phyloP scores from a whole-genome alignment of 2,329 filamentous ascomycete species.

The Dendrostoma leiphaemia region DNA sequence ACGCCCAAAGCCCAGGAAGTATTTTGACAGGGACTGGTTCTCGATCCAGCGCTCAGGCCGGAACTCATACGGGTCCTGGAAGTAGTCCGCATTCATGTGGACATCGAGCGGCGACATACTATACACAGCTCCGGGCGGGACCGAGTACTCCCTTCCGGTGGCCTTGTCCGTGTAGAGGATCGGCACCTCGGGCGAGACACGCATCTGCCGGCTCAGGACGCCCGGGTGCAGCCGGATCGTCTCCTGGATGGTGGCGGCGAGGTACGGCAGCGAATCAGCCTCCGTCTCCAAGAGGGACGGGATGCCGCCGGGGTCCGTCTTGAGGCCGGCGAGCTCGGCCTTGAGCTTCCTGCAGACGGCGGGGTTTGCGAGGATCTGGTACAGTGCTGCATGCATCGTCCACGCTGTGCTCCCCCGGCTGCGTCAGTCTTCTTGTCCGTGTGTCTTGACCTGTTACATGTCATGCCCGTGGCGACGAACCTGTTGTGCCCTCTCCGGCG shows the following conservation, averaged over 20 bases:
- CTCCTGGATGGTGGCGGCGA: conserved; percentile 33
- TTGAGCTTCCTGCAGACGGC: background rate
- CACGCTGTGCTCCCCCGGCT: too few species aligned
- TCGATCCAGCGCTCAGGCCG: conserved; percentile 26
- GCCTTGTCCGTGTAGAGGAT: conserved; percentile 25
- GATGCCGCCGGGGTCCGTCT: conserved; percentile 15
- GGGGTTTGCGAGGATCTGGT: background rate
- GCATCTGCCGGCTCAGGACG: conserved; percentile 28
- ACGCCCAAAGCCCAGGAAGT: conserved; percentile 21
- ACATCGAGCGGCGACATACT: conserved; percentile 24
- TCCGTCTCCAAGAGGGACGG: conserved; percentile 19
- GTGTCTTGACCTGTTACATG: too few species aligned
- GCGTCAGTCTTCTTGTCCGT: too few species aligned
- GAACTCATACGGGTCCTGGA: conserved; percentile 23
- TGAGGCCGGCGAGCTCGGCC: conserved; percentile 20
- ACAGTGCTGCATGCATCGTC: background rate
- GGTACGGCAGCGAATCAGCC: conserved; percentile 28
- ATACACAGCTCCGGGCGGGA: conserved; percentile 21
- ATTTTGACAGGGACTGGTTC: conserved; percentile 20
- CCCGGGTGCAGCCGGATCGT: conserved; percentile 37
- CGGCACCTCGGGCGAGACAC: conserved; percentile 27
- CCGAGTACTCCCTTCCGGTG: conserved; percentile 19
- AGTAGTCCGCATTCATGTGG: conserved; percentile 23
- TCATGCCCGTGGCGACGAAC: too few species aligned
- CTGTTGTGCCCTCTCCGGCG: conserved; percentile 17